Percentiles rank a stretch among this genome's conserved stretches.
These are phyloP conservation scores for Rhizoctonia solani DNA, from an alignment of 1,284 basidiomycete genomes.

Conservation along the genomic window DNA sequence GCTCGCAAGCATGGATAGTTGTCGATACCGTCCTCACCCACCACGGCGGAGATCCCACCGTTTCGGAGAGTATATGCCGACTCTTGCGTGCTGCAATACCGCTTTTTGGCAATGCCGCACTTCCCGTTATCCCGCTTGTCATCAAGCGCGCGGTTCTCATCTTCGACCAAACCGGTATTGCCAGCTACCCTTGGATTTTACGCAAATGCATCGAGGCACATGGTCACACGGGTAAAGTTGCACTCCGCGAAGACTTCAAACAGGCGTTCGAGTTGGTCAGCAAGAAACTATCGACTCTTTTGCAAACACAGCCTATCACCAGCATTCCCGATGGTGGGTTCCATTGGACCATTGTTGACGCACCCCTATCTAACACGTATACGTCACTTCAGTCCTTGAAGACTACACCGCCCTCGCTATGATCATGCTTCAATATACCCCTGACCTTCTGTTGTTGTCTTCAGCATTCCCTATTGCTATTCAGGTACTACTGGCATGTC, in stretches of 20 bases:
- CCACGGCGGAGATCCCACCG: slow-evolving; percentile 77
- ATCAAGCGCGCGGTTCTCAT: slow-evolving; percentile 74
- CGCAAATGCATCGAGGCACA: slow-evolving; percentile 81
- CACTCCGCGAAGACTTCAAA: slow-evolving; percentile 60
- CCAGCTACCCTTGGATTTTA: slow-evolving; percentile 93
- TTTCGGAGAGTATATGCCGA: slow-evolving; percentile 86
- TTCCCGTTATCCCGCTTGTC: slow-evolving; percentile 71
- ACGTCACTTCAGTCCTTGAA: slow-evolving; percentile 73
- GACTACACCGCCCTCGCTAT: slow-evolving; percentile 88
- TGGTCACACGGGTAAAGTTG: slow-evolving; percentile 61
- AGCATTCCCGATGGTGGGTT: slow-evolving; percentile 80
- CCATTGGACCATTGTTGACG: slow-evolving; percentile 3
- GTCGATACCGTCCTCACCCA: slow-evolving; percentile 80
- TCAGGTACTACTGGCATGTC: slow-evolving; percentile 71
- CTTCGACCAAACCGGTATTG: slow-evolving; percentile 82
- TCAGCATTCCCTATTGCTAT: slow-evolving; percentile 76
- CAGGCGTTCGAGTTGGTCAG: slow-evolving; percentile 78
- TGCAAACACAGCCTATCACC: slow-evolving; percentile 67
- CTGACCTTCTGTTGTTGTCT: slow-evolving; percentile 78
- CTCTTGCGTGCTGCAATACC: slow-evolving; percentile 82
- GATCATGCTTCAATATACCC: slow-evolving; percentile 68
- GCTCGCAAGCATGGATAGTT: slow-evolving; percentile 80
- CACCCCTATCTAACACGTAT: slow-evolving; percentile 15
- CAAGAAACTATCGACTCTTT: slow-evolving; percentile 64
- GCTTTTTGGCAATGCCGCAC: slow-evolving; percentile 75